phyloP scores from a whole-genome alignment of 805 yeast genomes.

The Candida easanensis region DNA sequence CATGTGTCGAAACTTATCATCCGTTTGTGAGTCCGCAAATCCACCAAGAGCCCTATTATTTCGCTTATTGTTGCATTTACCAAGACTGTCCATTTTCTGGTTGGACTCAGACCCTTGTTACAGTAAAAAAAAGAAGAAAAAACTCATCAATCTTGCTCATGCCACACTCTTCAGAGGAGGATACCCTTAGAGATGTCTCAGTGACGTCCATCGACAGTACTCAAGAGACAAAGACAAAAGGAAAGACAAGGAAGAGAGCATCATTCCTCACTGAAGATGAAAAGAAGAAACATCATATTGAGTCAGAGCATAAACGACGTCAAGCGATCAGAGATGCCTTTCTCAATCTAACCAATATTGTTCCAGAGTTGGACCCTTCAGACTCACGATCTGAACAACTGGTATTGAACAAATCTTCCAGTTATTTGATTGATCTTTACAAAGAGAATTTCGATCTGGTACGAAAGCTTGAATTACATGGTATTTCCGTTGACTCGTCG shows the following conservation, averaged over 20 bases:
- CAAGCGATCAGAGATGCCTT: constrained; percentile 82
- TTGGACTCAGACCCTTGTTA: too few relatives aligned
- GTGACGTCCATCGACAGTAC: not conserved
- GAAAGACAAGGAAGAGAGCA: constrained; percentile 15
- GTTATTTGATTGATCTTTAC: constrained; percentile 50
- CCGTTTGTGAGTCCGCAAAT: too few relatives aligned
- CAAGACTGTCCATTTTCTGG: too few relatives aligned
- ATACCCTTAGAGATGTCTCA: not conserved
- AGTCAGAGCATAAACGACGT: constrained; percentile 84
- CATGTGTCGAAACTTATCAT: too few relatives aligned
- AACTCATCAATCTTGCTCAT: too few relatives aligned
- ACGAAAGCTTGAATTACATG: constrained; percentile 37
- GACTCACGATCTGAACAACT: constrained; percentile 81
- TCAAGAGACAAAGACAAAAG: not conserved
- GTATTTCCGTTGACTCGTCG: constrained; percentile 12
- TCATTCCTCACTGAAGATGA: constrained; percentile 32
- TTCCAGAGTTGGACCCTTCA: constrained; percentile 65
- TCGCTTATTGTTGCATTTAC: too few relatives aligned
- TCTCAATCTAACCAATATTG: constrained; percentile 67
- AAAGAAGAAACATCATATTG: constrained; percentile 69
- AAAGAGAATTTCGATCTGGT: constrained; percentile 48
- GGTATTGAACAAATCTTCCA: constrained; percentile 63
- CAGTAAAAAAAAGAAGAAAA: too few relatives aligned
- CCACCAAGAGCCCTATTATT: too few relatives aligned
- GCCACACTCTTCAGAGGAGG: not conserved